Percentiles rank a stretch among this genome's conserved stretches.
Conservation (phyloP, 345 rosid genomes). For the Salix caprea region DNA sequence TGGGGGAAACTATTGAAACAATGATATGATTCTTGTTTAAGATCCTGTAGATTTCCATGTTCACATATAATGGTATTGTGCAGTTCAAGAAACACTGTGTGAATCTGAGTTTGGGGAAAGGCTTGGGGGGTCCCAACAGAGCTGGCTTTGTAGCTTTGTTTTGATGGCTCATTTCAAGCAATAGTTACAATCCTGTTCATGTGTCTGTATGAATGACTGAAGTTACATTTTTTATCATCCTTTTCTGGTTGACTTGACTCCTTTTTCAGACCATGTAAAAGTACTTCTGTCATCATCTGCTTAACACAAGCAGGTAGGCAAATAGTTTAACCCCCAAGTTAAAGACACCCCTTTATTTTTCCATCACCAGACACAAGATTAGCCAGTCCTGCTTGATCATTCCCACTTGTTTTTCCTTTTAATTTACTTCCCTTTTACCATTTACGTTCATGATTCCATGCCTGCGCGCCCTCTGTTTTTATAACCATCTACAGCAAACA, state of each 20-base stretch:
- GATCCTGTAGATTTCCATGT: background rate
- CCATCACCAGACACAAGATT: background rate
- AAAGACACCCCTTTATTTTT: background rate
- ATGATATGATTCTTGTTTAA: background rate
- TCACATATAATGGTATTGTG: background rate
- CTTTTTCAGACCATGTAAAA: background rate
- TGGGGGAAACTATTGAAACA: background rate
- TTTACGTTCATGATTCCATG: too few relatives aligned
- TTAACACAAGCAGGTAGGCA: background rate
- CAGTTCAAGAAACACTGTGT: background rate
- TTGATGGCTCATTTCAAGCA: constrained; percentile 24
- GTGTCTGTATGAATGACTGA: constrained; percentile 19
- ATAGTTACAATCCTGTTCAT: constrained; percentile 9
- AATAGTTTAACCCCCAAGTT: background rate
- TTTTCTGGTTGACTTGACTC: constrained; percentile 12
- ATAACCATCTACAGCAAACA: too few relatives aligned
- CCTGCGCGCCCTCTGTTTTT: too few relatives aligned
- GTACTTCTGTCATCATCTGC: background rate
- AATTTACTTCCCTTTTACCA: background rate
- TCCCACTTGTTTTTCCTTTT: background rate
- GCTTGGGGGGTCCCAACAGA: constrained; percentile 15
- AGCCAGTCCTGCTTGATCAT: background rate
- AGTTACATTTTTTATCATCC: constrained; percentile 16
- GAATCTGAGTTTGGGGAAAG: too few relatives aligned
- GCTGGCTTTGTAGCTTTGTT: background rate